Base-by-base conservation (phyloP, 2,329 filamentous ascomycete species). In the Alternaria gansuensis region DNA sequence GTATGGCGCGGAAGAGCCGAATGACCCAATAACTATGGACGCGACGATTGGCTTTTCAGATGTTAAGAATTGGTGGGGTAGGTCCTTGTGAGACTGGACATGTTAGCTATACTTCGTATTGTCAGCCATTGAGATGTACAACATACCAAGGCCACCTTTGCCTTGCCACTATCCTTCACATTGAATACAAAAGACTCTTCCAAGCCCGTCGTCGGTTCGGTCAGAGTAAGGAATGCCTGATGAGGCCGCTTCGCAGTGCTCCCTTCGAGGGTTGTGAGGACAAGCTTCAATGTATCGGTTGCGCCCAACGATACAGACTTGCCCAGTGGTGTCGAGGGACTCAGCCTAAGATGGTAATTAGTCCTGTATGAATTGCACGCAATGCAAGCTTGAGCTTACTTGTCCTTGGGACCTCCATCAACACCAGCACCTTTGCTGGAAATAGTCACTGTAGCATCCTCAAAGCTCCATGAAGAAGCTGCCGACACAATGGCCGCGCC, bases 121-220 rank as follows among this genome's bases (percentile, higher is more conserved):
- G 10, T 36, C 31, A 52, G 50, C 43, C 57, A 65, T 57, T 58
- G 51, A 50, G 4, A 26, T 6, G 56, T 4, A 8, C 10, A 29
- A 50, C 89, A 66, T 85, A 98, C 93, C 78, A 99, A 82, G 69
- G 96, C 90, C 31, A 97, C 84, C 54, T 88, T 88, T 23, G 87
- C 92, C 81, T 97, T 97, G 67, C 95, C 95, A 71, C 84, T 92
- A 9, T 95, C 91, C 82, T 96, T 97, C 46, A 96, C 82, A 10
- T 82, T 88, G 69, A 99, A 84, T 1, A 93, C 88, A 72, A 94
- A 97, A 1, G 93, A 93, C 24, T 93, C 89, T 78, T 98, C 93
- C 45, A 99, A 83, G 34, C 91, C 92, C 10, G 88, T 89, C 11
- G 83, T 81, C 10, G 84, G 81, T 69, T 98, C 93, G 69, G 87